Conservation (phyloP, 441 rosid species). For the Jatropha multifida region DNA sequence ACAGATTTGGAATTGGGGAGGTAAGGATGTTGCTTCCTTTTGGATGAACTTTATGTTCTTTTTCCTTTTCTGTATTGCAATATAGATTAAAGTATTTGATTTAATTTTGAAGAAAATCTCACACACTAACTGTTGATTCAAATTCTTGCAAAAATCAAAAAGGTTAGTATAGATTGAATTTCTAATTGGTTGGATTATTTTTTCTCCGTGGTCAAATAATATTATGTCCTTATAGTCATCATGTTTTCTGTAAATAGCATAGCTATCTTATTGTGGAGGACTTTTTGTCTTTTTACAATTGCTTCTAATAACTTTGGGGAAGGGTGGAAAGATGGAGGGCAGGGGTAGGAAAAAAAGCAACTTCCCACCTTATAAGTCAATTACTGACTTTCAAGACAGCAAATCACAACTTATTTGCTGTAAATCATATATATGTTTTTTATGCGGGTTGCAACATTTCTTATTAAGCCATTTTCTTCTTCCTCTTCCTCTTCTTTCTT, state of each 20-base stretch:
- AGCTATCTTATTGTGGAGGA: not conserved
- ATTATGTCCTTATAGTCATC: not conserved
- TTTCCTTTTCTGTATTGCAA: not conserved
- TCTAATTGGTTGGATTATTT: not conserved
- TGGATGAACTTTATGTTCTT: not conserved
- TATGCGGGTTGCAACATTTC: not conserved
- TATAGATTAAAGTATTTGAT: not conserved
- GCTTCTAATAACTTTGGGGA: not conserved
- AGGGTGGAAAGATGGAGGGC: not conserved
- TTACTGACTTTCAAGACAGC: not conserved
- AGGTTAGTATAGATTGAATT: not conserved
- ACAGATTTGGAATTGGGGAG: slow-evolving; percentile 96
- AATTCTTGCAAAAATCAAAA: not conserved
- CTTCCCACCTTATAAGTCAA: not conserved
- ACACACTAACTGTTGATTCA: not conserved
- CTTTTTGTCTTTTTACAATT: not conserved
- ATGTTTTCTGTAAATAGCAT: not conserved
- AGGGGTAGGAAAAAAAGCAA: not conserved
- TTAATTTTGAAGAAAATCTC: not conserved
- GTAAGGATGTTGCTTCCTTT: slow-evolving; percentile 29
- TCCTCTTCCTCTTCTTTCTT: not conserved
- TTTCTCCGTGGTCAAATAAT: not conserved
- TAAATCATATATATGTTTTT: not conserved
- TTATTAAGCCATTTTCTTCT: not conserved
- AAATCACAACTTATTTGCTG: not conserved